phyloP scores from a whole-genome alignment of 2,329 filamentous ascomycete genomes.

The Blumeriella jaapii region DNA sequence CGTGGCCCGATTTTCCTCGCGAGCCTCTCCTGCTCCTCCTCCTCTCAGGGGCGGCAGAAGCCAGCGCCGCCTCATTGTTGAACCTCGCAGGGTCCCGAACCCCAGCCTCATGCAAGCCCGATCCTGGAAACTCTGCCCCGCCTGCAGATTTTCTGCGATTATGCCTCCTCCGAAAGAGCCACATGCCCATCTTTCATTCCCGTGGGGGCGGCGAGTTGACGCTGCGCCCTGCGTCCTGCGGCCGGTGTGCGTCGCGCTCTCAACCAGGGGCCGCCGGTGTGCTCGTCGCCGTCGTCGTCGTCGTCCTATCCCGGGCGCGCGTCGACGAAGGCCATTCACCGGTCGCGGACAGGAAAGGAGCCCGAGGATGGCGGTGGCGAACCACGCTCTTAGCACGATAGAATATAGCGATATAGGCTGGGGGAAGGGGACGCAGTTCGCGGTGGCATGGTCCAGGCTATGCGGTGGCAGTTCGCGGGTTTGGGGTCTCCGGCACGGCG shows the following conservation, averaged over 20 bases:
- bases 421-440: no score
- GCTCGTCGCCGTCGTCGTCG: no score
- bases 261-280: no score
- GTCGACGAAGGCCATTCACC: conserved; percentile 16
- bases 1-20: conserved; percentile 24
- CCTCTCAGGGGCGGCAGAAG: conserved; percentile 23
- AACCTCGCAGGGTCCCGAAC: conserved; percentile 21
- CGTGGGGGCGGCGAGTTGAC: conserved; percentile 7
- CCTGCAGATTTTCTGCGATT: conserved; percentile 47
- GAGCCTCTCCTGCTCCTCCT: conserved; percentile 28
- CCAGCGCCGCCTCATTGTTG: conserved; percentile 27
- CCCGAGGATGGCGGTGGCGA: conserved; percentile 6
- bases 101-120: conserved; percentile 33
- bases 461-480: no score
- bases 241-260: not conserved
- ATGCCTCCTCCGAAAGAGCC: conserved; percentile 70
- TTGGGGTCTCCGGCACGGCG: no score
- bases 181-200: conserved; percentile 55
- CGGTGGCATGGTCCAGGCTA: no score
- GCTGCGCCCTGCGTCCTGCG: conserved; percentile 4
- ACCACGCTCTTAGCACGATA: no score
- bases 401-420: no score
- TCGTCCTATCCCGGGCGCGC: conserved; percentile 13
- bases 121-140: conserved; percentile 43
- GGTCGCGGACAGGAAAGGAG: conserved; percentile 2